Base-by-base conservation (phyloP, 768 basidiomycete genomes). In the Tricholoma saponaceum region DNA sequence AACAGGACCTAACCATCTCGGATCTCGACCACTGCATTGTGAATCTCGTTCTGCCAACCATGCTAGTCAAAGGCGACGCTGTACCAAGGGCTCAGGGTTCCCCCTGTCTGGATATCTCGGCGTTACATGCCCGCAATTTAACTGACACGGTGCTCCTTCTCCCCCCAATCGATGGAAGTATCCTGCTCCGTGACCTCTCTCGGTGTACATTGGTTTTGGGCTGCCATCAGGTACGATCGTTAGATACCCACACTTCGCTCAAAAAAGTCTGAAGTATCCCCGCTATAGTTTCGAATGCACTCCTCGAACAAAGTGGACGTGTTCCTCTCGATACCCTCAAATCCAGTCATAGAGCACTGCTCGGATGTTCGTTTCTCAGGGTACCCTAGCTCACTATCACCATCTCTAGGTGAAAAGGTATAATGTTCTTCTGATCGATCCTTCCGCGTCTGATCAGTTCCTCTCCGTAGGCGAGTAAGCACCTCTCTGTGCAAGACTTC, bases 291-390 rank as follows among this genome's bases (percentile, higher is more conserved):
- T 67, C 86, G 94, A 44, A 93, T 96, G 83, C 94, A 95, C 68
- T 77, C 80, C 18, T 92, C 93, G 1, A 76, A 67, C 0, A 58
- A 74, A 8, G 81, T 87, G 0, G 83, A 85, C 51, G 80, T 93
- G 2, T 86, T 88, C 63, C 78, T 95, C 2, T 74, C 81, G 5
- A 83, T 85, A 10, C 66, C 72, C 4, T 92, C 91, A 3, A 83
- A 85, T 46, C 92, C 93, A 1, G 78, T 92, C 69, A 92, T 95
- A 44, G 94, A 96, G 66, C 77, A 87, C 60, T 93, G 85, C 63
- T 73, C 73, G 0, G 62, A 64, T 0, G 81, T 95, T 47, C 74
- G 79, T 5, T 94, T 96, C 62, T 74, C 82, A 2, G 61, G 67
- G 1, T 95, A 91, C 68, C 89, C 91, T 0, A 50, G 58, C 1